Evolutionary conservation across 352 stramenopile species (phyloP).

Genomic region (Phytophthora melonis): DNA sequence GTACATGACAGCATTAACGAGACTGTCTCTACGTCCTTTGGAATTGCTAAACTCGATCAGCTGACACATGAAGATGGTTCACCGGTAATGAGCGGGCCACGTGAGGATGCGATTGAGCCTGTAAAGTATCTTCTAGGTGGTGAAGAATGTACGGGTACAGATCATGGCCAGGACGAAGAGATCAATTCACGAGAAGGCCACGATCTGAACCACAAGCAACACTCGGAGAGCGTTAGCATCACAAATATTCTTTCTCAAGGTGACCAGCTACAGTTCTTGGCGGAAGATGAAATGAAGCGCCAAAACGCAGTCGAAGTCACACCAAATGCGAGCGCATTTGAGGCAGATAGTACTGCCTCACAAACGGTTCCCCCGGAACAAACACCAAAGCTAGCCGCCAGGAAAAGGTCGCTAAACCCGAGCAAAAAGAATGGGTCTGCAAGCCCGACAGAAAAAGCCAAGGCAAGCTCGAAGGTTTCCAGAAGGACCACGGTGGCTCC

Average conservation of each 20-base stretch:
- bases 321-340: background rate
- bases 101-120: background rate
- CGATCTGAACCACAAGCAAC: background rate
- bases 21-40: background rate
- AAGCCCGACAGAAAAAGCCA: slow-evolving; percentile 6
- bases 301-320: background rate
- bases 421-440: slow-evolving; percentile 4
- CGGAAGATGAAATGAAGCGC: background rate
- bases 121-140: background rate
- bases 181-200: background rate
- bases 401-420: slow-evolving; percentile 28
- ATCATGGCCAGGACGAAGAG: background rate
- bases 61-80: background rate
- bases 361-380: background rate
- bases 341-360: background rate
- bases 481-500: slow-evolving; percentile 18
- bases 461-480: slow-evolving; percentile 10
- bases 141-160: background rate
- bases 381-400: background rate
- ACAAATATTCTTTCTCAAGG: too few species aligned
- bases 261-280: background rate
- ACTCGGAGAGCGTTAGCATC: too few species aligned
- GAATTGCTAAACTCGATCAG: background rate
- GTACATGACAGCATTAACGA: background rate
- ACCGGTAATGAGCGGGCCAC: background rate